Base-by-base conservation (phyloP, 1,284 basidiomycete species). In the Blastosporella zonata region DNA sequence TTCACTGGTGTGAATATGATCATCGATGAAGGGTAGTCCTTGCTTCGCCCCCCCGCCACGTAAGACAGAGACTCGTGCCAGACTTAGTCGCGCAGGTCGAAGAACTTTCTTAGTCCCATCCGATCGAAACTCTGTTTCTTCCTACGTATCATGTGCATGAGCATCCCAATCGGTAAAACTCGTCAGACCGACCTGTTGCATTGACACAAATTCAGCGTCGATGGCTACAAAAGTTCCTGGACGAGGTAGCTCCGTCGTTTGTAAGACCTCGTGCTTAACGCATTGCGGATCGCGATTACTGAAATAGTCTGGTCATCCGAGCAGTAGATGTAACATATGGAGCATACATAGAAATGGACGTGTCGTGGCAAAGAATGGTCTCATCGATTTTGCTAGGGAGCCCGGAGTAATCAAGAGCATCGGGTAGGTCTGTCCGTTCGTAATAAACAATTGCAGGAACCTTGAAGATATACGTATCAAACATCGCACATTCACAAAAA, bases 121-220 rank as follows among this genome's bases (percentile, higher is more conserved):
- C 0, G 95, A 97, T 8, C 91, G 83, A 62, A 90, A 90, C 65
- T 99, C 96, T 20, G 88, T 87, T 66, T 99, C 96, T 70, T 98
- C 96, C 84, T 93, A 27, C 29, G 34, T 52, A 6, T 6, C 29
- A 33, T 12, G 44, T 1, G n/a, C 23, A 44, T 22, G n/a, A 29
- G 9, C 15, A 25, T n/a, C 20, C 10, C 21, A 27, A 13, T 21
- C 31, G 38, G 20, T 5, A 17, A 52, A 27, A 34, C 6, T 17
- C 20, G 13, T 4, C 7, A 20, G 37, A 45, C 65, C 34, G 54
- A 87, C 89, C 72, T 93, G 89, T 65, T 98, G 93, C 75, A 99
- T 87, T 13, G 88, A 89, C 6, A 99, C 95, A 64, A 99, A 99
- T 65, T 99, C 97, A 1, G 97, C 93, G 63, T 99, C 97, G 55